Conservation (phyloP, 2,329 filamentous ascomycete genomes). For the Tetracladium maxilliforme region DNA sequence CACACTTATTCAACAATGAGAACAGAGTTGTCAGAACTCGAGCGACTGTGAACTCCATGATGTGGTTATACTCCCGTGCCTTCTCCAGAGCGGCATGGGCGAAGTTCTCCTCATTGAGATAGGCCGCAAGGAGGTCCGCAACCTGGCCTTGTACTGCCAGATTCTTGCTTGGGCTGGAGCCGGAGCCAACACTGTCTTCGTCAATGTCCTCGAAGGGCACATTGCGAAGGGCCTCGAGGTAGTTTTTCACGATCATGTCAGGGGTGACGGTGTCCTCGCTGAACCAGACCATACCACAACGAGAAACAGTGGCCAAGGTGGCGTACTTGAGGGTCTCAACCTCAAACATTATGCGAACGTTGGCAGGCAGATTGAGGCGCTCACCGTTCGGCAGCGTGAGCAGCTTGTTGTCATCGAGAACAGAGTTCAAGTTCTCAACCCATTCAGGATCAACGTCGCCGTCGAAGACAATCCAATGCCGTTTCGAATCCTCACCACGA, state of each 20-base stretch:
- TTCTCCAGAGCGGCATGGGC: slow-evolving; percentile 63
- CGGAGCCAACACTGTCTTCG: slow-evolving; percentile 70
- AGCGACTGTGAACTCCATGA: slow-evolving; percentile 94
- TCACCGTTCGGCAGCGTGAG: slow-evolving; percentile 95
- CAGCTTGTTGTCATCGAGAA: slow-evolving; percentile 97
- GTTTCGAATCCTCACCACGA: slow-evolving; percentile 88
- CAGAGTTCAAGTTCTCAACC: slow-evolving; percentile 99
- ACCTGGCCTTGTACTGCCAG: slow-evolving; percentile 66
- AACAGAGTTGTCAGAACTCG: slow-evolving; percentile 87
- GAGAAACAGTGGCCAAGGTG: slow-evolving; percentile 94
- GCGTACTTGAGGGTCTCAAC: slow-evolving; percentile 96
- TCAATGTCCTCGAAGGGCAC: slow-evolving; percentile 90
- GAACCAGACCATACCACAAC: slow-evolving; percentile 99
- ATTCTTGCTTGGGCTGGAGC: slow-evolving; percentile 63
- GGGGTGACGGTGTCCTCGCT: slow-evolving; percentile 94
- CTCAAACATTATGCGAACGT: slow-evolving; percentile 99
- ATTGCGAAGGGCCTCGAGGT: slow-evolving; percentile 69
- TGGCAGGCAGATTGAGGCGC: slow-evolving; percentile 82
- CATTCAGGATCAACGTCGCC: slow-evolving; percentile 98
- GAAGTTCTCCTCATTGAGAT: slow-evolving; percentile 68
- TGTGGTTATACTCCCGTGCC: slow-evolving; percentile 72
- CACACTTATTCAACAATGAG: slow-evolving; percentile 87
- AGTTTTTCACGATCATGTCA: slow-evolving; percentile 84
- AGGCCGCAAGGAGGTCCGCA: slow-evolving; percentile 62
- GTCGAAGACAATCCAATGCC: slow-evolving; percentile 99